Evolutionary conservation across 108 stramenopile species (phyloP).

Genomic region (Cyclotella kingstonii): DNA sequence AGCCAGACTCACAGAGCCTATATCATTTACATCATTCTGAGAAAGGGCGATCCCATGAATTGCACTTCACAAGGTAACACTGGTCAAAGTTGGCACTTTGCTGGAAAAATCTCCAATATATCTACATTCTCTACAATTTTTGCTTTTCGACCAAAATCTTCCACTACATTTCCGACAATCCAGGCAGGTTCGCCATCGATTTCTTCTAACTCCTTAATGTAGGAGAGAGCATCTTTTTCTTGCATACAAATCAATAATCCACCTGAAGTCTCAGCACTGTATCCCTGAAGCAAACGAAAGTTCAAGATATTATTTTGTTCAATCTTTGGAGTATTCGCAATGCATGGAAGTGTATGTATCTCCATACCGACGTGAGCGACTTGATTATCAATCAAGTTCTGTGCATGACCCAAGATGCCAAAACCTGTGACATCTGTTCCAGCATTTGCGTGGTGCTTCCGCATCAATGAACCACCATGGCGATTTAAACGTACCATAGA

Average conservation of each 20-base stretch:
- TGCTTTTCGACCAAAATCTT: constrained; percentile 59
- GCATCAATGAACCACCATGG: constrained; percentile 63
- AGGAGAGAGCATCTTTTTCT: constrained; percentile 61
- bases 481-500: constrained; percentile 79
- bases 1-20: background rate
- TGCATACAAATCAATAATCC: constrained; percentile 76
- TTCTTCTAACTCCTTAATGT: constrained; percentile 56
- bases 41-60: background rate
- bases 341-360: constrained; percentile 73
- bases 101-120: constrained; percentile 66
- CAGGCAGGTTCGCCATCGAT: constrained; percentile 69
- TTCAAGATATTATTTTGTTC: constrained; percentile 61
- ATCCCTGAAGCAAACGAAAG: constrained; percentile 70
- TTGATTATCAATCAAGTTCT: constrained; percentile 84
- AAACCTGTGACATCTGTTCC: constrained; percentile 88
- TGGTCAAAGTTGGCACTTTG: no score
- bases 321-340: constrained; percentile 56
- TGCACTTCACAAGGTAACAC: no score
- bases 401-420: constrained; percentile 82
- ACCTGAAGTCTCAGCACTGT: constrained; percentile 85
- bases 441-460: constrained; percentile 65
- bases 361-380: constrained; percentile 63
- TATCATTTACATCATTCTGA: constrained; percentile 35
- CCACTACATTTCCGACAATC: constrained; percentile 74
- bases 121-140: constrained; percentile 51